phyloP scores from a whole-genome alignment of 208 protist species.

The Herpetomonas samuelpessoai region DNA sequence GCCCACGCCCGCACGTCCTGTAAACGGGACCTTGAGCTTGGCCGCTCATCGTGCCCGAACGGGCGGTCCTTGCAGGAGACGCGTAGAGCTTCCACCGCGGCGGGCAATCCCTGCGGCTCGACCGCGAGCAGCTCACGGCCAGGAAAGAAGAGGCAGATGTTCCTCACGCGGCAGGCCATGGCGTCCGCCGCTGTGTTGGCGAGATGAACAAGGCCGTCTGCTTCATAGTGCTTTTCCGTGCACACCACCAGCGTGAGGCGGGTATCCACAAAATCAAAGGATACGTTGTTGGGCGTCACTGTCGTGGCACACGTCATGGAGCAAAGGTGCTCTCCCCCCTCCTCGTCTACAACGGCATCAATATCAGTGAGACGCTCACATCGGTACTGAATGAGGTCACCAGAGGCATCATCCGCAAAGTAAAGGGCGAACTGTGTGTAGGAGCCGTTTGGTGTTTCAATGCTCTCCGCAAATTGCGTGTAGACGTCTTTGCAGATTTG shows the following conservation, averaged over 20 bases:
- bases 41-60: constrained; percentile 35
- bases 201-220: constrained; percentile 23
- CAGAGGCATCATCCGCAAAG: constrained; percentile 48
- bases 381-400: constrained; percentile 50
- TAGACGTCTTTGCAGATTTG: constrained; percentile 39
- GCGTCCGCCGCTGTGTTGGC: constrained; percentile 30
- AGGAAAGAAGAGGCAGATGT: constrained; percentile 37
- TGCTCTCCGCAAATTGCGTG: constrained; percentile 37
- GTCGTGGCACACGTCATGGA: constrained; percentile 39
- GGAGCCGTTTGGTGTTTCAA: constrained; percentile 14
- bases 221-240: constrained; percentile 18
- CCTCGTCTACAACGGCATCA: constrained; percentile 47
- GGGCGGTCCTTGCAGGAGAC: constrained; percentile 3
- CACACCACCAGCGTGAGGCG: constrained; percentile 47
- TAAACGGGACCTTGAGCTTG: constrained; percentile 27
- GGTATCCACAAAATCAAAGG: constrained; percentile 46
- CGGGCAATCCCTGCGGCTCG: constrained; percentile 9
- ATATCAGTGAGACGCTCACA: constrained; percentile 60
- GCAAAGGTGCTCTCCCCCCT: constrained; percentile 36
- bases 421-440: constrained; percentile 51
- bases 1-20: constrained; percentile 63
- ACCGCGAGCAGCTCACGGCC: constrained; percentile 12
- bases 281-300: constrained; percentile 28
- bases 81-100: not conserved
- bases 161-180: constrained; percentile 33